Conservation (phyloP, 768 basidiomycete genomes). For the Lactarius hengduanensis region DNA sequence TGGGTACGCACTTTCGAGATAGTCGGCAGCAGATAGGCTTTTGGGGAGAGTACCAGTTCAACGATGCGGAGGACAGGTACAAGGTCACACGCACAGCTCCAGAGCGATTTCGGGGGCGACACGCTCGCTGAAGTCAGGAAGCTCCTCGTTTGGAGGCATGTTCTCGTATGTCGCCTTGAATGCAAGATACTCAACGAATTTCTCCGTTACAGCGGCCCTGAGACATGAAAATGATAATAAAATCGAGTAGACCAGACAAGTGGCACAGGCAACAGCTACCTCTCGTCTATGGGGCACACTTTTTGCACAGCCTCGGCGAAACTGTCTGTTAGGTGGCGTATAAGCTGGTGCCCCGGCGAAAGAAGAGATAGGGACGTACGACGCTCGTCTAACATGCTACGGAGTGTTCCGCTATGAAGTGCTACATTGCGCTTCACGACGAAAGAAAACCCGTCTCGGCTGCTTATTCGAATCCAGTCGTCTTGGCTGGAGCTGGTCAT, state of each 20-base stretch:
- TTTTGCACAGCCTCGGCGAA: conserved; percentile 75
- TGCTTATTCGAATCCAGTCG: conserved; percentile 76
- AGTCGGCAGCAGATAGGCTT: conserved; percentile 63
- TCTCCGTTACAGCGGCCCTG: conserved; percentile 72
- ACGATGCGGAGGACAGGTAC: conserved; percentile 1
- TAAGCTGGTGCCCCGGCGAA: conserved; percentile 10
- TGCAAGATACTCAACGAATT: conserved; percentile 84
- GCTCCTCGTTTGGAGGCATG: conserved; percentile 69
- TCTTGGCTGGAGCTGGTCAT: conserved; percentile 30
- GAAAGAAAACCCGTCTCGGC: conserved; percentile 79
- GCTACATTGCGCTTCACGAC: conserved; percentile 76
- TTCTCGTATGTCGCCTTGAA: conserved; percentile 80
- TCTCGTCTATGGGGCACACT: conserved; percentile 65
- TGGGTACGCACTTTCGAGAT: conserved; percentile 53
- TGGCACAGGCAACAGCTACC: conserved; percentile 42
- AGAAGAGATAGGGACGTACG: conserved; percentile 47
- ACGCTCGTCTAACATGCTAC: conserved; percentile 67
- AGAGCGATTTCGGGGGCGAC: conserved; percentile 85
- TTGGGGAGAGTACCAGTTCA: neutral
- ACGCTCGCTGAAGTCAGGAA: conserved; percentile 82
- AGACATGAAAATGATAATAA: neutral
- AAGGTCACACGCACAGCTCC: conserved; percentile 65
- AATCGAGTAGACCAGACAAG: neutral
- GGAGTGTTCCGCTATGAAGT: conserved; percentile 75
- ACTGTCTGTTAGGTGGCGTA: conserved; percentile 45